Percentiles rank a stretch among this genome's conserved stretches.
Evolutionary conservation across 2,329 filamentous ascomycete species (phyloP).

Genomic region (Sarocladium oryzae): DNA sequence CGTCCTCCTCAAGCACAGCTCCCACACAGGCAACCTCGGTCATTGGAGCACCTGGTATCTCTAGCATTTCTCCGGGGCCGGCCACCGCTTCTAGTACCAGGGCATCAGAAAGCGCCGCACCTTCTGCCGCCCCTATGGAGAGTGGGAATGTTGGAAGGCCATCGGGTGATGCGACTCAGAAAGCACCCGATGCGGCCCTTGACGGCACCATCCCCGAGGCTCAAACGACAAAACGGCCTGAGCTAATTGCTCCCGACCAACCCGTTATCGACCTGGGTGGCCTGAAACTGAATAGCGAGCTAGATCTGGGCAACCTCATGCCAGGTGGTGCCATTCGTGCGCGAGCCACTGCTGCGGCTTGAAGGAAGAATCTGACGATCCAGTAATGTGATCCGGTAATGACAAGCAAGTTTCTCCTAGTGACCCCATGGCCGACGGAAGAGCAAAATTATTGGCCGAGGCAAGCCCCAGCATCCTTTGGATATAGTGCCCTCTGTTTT

Average conservation of each 20-base stretch:
- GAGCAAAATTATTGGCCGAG: not conserved
- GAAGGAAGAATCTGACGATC: not conserved
- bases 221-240: not conserved
- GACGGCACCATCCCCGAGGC: slow-evolving; percentile 1
- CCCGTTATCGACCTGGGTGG: slow-evolving; percentile 32
- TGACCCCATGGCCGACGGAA: not conserved
- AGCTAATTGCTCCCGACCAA: slow-evolving; percentile 14
- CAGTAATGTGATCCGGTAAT: not conserved
- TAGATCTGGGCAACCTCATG: slow-evolving; percentile 37
- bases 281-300: slow-evolving; percentile 33
- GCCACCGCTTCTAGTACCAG: not conserved
- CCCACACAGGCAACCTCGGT: not conserved
- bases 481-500: slow-evolving; percentile 1
- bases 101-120: not conserved
- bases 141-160: not conserved
- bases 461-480: not conserved
- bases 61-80: not conserved
- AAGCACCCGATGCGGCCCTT: not conserved
- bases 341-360: not conserved
- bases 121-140: not conserved
- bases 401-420: not conserved
- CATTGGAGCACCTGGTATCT: not conserved
- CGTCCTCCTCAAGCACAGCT: not conserved
- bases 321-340: slow-evolving; percentile 1
- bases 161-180: not conserved